Conservation (phyloP, 169 alveolate species). For the Eimeria zaria region DNA sequence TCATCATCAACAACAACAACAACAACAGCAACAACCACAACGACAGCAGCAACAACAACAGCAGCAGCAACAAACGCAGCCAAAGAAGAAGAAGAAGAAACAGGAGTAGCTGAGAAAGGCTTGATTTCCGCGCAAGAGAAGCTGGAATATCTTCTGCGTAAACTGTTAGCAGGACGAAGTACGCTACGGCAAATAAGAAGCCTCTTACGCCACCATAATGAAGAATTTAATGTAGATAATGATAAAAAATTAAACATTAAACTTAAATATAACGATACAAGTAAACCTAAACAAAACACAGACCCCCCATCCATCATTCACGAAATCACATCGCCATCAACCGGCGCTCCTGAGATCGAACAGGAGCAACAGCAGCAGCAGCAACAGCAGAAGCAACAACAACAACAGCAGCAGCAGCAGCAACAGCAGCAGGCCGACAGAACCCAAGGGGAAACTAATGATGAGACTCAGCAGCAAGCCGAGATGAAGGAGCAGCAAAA, state of each 20-base stretch:
- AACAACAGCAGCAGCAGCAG: slow-evolving; percentile 8
- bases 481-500: not conserved
- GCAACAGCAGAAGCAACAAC: not conserved
- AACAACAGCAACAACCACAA: not conserved
- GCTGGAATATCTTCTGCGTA: slow-evolving; percentile 21
- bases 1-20: not conserved
- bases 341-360: too few species aligned
- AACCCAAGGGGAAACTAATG: not conserved
- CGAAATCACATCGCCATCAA: too few species aligned
- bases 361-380: not conserved
- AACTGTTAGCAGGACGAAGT: not conserved
- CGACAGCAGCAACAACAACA: not conserved
- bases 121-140: not conserved
- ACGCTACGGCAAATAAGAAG: slow-evolving; percentile 13
- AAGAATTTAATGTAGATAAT: not conserved
- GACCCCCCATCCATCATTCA: too few species aligned
- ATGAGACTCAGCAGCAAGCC: not conserved
- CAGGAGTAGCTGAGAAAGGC: not conserved
- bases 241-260: too few species aligned
- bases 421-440: not conserved
- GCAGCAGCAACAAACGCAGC: slow-evolving; percentile 1
- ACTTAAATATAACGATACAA: too few species aligned
- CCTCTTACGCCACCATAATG: not conserved
- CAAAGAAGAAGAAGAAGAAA: not conserved
- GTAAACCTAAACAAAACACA: too few species aligned